These are phyloP conservation scores for Acidomyces sp. DNA, from an alignment of 495 filamentous ascomycete genomes.

Conservation along the genomic window DNA sequence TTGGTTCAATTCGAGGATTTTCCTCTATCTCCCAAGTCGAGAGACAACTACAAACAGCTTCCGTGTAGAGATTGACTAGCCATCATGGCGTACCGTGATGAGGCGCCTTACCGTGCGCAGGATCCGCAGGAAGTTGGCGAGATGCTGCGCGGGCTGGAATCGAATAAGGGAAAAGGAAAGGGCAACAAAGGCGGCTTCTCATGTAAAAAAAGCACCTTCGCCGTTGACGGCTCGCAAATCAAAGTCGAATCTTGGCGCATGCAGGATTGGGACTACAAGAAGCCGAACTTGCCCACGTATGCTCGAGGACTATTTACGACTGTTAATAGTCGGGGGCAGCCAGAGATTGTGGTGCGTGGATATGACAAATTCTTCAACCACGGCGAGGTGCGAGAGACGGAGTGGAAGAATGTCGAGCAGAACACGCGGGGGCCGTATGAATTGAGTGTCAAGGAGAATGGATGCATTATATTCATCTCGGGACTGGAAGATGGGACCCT, in stretches of 20 bases:
- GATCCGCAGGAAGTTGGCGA: constrained; percentile 47
- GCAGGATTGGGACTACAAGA: constrained; percentile 91
- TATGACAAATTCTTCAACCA: constrained; percentile 99
- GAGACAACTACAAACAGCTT: too few relatives aligned
- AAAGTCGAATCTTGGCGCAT: constrained; percentile 84
- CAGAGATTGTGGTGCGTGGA: constrained; percentile 72
- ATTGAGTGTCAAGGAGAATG: constrained; percentile 93
- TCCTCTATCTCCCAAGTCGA: too few relatives aligned
- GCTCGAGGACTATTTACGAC: constrained; percentile 87
- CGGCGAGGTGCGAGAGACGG: constrained; percentile 60
- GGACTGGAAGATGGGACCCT: constrained; percentile 77
- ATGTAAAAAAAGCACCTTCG: constrained; percentile 63
- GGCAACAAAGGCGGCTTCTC: constrained; percentile 36
- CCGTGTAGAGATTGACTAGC: too few relatives aligned
- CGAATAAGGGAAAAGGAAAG: constrained; percentile 39
- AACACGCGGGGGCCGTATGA: constrained; percentile 85
- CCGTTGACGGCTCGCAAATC: constrained; percentile 46
- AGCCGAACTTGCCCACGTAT: constrained; percentile 67
- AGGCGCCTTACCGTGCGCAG: constrained; percentile 47
- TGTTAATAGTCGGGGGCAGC: constrained; percentile 41
- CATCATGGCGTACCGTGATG: constrained; percentile 27
- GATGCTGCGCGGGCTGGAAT: constrained; percentile 46
- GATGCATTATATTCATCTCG: constrained; percentile 95
- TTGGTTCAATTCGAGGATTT: too few relatives aligned
- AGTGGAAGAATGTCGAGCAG: constrained; percentile 65